Evolutionary conservation across 148 eudicot genomes (phyloP).

Genomic region (Beta vulgaris): DNA sequence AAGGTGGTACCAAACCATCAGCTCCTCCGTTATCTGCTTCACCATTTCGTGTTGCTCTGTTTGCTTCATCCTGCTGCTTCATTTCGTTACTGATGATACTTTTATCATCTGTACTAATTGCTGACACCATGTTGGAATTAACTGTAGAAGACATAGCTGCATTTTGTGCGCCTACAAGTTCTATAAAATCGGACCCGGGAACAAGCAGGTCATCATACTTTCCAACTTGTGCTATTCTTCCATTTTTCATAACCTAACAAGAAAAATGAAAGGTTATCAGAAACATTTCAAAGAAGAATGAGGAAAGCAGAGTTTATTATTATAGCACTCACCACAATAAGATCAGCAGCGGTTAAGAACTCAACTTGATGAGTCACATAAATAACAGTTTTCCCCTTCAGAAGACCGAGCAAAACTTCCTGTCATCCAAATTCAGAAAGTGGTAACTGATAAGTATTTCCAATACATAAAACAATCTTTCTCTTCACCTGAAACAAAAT

Average conservation of each 20-base stretch:
- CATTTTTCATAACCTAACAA: constrained; percentile 23
- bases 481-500: too few species aligned
- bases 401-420: constrained; percentile 12
- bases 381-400: constrained; percentile 8
- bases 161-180: constrained; percentile 7
- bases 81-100: not conserved
- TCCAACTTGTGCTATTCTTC: constrained; percentile 10
- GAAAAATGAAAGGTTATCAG: not conserved
- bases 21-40: not conserved
- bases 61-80: too few species aligned
- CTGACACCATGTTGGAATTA: not conserved
- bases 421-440: not conserved
- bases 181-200: not conserved
- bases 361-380: constrained; percentile 26
- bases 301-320: not conserved
- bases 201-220: not conserved
- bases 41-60: too few species aligned
- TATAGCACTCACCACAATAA: not conserved
- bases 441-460: too few species aligned
- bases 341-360: constrained; percentile 14
- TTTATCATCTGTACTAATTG: not conserved
- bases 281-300: not conserved
- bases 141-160: not conserved
- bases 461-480: too few species aligned
- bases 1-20: not conserved